A percentile compares a stretch with the other conserved stretches of the same genome.
phyloP scores from a whole-genome alignment of 2,329 filamentous ascomycete genomes.

The Pseudonectria foliicola region DNA sequence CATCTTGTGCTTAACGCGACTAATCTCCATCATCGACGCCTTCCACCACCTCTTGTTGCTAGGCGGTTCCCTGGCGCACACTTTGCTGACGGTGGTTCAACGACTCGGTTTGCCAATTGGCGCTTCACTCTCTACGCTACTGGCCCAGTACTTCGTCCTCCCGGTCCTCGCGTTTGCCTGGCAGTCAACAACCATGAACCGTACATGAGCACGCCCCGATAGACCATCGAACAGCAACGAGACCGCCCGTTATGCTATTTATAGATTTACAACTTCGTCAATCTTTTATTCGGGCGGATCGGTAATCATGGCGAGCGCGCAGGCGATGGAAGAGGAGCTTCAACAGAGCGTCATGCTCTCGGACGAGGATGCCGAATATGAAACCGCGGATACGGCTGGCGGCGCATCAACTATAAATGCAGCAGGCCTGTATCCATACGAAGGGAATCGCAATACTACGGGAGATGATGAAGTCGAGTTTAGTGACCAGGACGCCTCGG shows the following conservation, averaged over 20 bases:
- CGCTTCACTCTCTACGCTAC: constrained; percentile 1
- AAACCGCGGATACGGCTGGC: constrained; percentile 26
- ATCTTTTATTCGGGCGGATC: constrained; percentile 17
- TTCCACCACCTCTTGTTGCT: constrained; percentile 6
- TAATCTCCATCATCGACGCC: constrained; percentile 4
- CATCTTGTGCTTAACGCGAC: constrained; percentile 19
- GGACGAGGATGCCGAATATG: constrained; percentile 42
- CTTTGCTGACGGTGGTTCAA: background rate
- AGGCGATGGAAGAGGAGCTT: constrained; percentile 50
- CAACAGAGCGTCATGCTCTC: constrained; percentile 49
- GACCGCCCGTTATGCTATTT: constrained; percentile 25
- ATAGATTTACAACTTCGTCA: constrained; percentile 7
- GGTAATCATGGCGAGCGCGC: constrained; percentile 41
- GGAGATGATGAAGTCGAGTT: constrained; percentile 28
- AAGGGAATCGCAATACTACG: background rate
- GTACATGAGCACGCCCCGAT: constrained; percentile 15
- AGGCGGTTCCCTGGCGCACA: constrained; percentile 7
- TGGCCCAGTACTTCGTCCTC: constrained; percentile 2
- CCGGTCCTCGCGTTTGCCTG: constrained; percentile 16
- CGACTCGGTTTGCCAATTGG: constrained; percentile 2
- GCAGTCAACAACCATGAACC: constrained; percentile 16
- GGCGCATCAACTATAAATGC: constrained; percentile 16
- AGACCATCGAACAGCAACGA: constrained; percentile 14
- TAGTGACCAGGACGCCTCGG: constrained; percentile 34
- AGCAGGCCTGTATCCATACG: constrained; percentile 7